Base-by-base conservation (phyloP, 2,329 filamentous ascomycete species). In the Tolypocladium amazonense region DNA sequence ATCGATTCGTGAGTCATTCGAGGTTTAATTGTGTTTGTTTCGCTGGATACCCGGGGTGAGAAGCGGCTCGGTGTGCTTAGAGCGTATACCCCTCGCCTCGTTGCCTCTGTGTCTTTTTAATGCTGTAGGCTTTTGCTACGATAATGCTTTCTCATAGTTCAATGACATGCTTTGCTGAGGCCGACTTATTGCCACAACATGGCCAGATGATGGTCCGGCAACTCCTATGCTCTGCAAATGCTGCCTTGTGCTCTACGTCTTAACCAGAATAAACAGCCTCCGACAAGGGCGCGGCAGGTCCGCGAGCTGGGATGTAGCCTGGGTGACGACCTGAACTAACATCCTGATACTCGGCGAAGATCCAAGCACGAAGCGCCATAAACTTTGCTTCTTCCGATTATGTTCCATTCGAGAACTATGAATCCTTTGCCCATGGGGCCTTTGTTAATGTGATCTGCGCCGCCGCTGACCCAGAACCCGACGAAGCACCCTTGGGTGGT, bases 351-450 rank as follows among this genome's bases (percentile, higher is more conserved):
- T 35, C 11, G 20, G 30, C 18, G 27, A 23, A 14, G 50, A 54
- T 23, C 20, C 20, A 20, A 23, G 50, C 50, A n/a, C 20, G 30
- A 18, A 54, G 50, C 30, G 50, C 27, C 11, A 11, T 23, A 5
- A n/a, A n/a, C 9, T 11, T 18, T 15, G 41, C 30, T 23, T n/a
- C 5, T 52, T 38, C 11, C 11, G 35, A n/a, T 18, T 7, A 20
- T 30, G 27, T 2, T 6, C 41, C 1, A 27, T 2, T 20, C 3
- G 20, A 56, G 4, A 11, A 50, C 62, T 52, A 65, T 11, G 37
- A 23, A 59, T 70, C 72, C 64, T 72, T 76, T 0, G 77, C 76
- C 78, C 78, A 81, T 1, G 78, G 78, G 18, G 78, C 78, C 63
- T 75, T 78, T 7, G 78, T 80, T 33, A 77, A 62, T 1, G 72